Evolutionary conservation across 1,139 yeast genomes (phyloP).

Genomic region (Geotrichum aggregatum): DNA sequence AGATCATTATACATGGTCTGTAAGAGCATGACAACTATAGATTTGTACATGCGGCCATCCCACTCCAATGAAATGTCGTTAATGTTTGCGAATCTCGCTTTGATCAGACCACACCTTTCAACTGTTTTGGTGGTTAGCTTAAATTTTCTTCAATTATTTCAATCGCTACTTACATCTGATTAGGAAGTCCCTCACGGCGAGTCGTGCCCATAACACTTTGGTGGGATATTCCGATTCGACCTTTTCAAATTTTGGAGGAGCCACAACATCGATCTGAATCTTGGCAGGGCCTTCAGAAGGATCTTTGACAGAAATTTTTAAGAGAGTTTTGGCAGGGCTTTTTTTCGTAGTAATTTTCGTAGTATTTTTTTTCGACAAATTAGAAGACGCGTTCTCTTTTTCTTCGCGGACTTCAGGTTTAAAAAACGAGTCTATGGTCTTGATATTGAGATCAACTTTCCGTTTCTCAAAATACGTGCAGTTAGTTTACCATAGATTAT

Average conservation of each 20-base stretch:
- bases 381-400: neutral
- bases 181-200: constrained; percentile 32
- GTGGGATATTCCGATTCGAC: constrained; percentile 28
- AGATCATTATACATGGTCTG: constrained; percentile 36
- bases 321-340: neutral
- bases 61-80: constrained; percentile 39
- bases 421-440: neutral
- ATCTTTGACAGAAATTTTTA: neutral
- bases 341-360: neutral
- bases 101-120: constrained; percentile 37
- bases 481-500: neutral
- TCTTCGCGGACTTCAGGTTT: neutral
- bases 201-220: constrained; percentile 30
- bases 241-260: constrained; percentile 30
- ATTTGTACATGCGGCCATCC: constrained; percentile 38
- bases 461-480: neutral
- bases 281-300: neutral
- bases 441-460: neutral
- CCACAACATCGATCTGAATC: constrained; percentile 19
- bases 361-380: neutral
- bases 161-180: constrained; percentile 26
- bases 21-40: constrained; percentile 34
- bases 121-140: too few species aligned
- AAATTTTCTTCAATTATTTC: neutral
- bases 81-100: constrained; percentile 35